phyloP scores from a whole-genome alignment of 1,139 yeast genomes.

The Pichia sp. region DNA sequence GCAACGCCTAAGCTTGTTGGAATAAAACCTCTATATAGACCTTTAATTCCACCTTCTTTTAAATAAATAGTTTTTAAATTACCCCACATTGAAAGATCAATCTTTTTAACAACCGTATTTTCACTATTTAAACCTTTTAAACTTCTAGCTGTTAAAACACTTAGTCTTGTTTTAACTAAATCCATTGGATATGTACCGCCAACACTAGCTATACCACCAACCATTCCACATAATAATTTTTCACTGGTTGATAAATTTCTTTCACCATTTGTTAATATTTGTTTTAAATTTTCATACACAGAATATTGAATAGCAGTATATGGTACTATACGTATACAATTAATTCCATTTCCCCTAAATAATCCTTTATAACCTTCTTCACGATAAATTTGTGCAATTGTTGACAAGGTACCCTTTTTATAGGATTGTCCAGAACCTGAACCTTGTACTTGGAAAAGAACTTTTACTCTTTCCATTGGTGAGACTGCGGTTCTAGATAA shows the following conservation, averaged over 20 bases:
- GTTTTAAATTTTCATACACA: conserved; percentile 41
- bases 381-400: conserved; percentile 69
- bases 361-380: conserved; percentile 90
- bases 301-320: conserved; percentile 94
- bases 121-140: conserved; percentile 37
- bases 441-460: conserved; percentile 83
- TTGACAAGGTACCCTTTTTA: conserved; percentile 68
- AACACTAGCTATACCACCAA: conserved; percentile 80
- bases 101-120: conserved; percentile 31
- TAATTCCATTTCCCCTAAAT: conserved; percentile 84
- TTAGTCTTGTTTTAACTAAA: conserved; percentile 79
- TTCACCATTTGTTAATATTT: conserved; percentile 28
- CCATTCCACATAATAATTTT: conserved; percentile 68
- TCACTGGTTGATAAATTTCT: conserved; percentile 42
- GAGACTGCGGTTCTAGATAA: conserved; percentile 89
- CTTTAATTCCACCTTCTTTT: conserved; percentile 76
- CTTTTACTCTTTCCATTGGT: conserved; percentile 93
- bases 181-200: conserved; percentile 88
- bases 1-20: conserved; percentile 95
- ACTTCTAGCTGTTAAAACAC: conserved; percentile 76
- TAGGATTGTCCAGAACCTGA: conserved; percentile 30
- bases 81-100: conserved; percentile 55
- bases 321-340: conserved; percentile 86
- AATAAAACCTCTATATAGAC: conserved; percentile 75
- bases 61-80: conserved; percentile 54